Evolutionary conservation across 75 land plant species (phyloP), one percentile per base, ranked within the genome.

Genomic region (Picea sitchensis): DNA sequence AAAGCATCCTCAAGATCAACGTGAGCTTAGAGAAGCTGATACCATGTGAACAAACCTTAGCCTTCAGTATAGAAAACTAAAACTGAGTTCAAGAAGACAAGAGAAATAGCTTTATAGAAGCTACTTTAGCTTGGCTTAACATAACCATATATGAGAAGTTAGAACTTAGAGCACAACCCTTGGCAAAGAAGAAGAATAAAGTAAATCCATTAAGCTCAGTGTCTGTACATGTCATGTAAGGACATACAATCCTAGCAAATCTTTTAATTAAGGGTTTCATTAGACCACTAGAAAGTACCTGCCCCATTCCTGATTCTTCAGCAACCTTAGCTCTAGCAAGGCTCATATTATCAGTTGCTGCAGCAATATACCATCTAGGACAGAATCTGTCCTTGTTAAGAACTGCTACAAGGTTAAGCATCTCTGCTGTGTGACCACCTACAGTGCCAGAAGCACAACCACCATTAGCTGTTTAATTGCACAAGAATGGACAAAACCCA

Each of bases 361-460:
- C 99, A 7, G 99, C 99, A 64, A 96, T 72, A 76, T 96, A 96
- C 44, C 75, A 83, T 75, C 99, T 84, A 5, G 99, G 99, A 17
- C 59, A 77, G 72, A 91, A 96, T 76, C 83, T 82, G n/a, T 94
- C 91, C 62, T 76, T 83, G 72, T 85, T 82, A 64, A 96, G 85
- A 41, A 87, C 88, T 2, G 78, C 76, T 8, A 96, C 78, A 13
- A 96, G 78, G 83, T 90, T 94, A 18, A 96, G 69, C 92, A 96
- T 96, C 82, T 96, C 99, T 32, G 99, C 98, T 30, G 99, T 96
- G 75, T 96, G 99, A 15, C 99, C 99, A 1, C 99, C 99, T 96
- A 80, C 21, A 20, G 71, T 34, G 44, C 21, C 23, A 71, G 11
- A 71, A 2, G 54, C 54, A 71, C 4, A 47, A 71, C 12, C n/a